Evolutionary conservation across 768 basidiomycete species (phyloP), one percentile per base, ranked within the genome.

Genomic region (Hericium alpestre): DNA sequence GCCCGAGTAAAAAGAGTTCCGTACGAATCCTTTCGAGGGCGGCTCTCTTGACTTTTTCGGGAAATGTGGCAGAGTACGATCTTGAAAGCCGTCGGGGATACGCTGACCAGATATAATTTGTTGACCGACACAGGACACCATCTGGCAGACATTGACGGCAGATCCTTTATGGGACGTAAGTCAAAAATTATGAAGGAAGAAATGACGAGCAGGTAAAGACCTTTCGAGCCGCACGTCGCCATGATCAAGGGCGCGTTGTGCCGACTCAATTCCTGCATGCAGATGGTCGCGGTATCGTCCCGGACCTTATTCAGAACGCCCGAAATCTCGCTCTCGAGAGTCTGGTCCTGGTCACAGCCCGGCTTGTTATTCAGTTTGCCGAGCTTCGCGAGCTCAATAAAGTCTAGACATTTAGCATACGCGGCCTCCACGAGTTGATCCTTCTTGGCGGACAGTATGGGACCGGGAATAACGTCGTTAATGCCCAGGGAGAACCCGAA

Each of bases 41-140:
- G 96, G 95, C 61, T 93, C 91, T 65, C 90, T 86, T 3, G 92
- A 93, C 70, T 94, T 95, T 73, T 98, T 98, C 12, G 87, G 90
- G 71, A 98, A 99, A 70, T 99, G 96, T 0, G 96, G 96, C n/a
- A 99, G 78, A 1, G 96, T 94, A 38, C 96, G 88, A 71, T 99
- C 96, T 72, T 97, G 95, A 75, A 99, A 99, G 37, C 95, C 96
- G 76, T 98, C 87, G 0, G 93, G 94, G 6, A 99, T 93, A 80
- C 96, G 96, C 72, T 91, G 87, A 8, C 96, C 96, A 18, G 93
- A 84, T 59, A 99, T 98, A 70, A 98, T 97, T 69, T 99, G 96
- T 67, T 99, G 96, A 5, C 96, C 96, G 63, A 99, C 96, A 81
- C 95, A 97, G 66, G 95, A 96, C 53, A 98, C 95, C 96, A 99